Evolutionary conservation across 352 stramenopile species (phyloP).

Genomic region (Phytophthora hybrid): DNA sequence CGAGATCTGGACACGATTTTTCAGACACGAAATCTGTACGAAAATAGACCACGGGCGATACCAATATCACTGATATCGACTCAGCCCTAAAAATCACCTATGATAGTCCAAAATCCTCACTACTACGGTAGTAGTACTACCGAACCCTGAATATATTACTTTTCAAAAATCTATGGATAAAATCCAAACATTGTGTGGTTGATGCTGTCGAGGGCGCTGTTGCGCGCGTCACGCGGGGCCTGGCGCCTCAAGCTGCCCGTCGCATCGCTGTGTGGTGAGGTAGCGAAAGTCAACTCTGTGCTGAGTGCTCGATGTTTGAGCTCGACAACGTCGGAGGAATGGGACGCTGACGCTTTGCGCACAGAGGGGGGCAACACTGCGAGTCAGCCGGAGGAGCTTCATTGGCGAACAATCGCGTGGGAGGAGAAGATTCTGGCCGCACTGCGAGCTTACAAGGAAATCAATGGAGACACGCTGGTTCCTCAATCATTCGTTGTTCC

Average conservation of each 20-base stretch:
- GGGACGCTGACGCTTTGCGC: too few species aligned
- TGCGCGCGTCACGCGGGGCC: too few species aligned
- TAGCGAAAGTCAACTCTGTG: neutral
- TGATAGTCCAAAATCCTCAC: too few species aligned
- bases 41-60: too few species aligned
- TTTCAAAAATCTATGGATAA: neutral
- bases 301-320: neutral
- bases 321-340: neutral
- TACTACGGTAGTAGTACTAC: too few species aligned
- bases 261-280: neutral
- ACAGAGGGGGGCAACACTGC: neutral
- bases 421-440: neutral
- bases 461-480: neutral
- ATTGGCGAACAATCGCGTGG: neutral
- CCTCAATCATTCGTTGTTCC: neutral
- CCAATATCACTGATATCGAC: too few species aligned
- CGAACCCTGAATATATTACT: too few species aligned
- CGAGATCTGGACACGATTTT: too few species aligned
- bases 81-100: too few species aligned
- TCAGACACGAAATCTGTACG: too few species aligned
- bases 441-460: neutral
- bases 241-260: neutral
- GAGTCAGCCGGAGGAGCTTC: neutral
- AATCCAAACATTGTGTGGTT: neutral
- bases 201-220: too few species aligned